Conservation (phyloP, 192 early-diverging fungal genomes). For the Diversispora epigaea region DNA sequence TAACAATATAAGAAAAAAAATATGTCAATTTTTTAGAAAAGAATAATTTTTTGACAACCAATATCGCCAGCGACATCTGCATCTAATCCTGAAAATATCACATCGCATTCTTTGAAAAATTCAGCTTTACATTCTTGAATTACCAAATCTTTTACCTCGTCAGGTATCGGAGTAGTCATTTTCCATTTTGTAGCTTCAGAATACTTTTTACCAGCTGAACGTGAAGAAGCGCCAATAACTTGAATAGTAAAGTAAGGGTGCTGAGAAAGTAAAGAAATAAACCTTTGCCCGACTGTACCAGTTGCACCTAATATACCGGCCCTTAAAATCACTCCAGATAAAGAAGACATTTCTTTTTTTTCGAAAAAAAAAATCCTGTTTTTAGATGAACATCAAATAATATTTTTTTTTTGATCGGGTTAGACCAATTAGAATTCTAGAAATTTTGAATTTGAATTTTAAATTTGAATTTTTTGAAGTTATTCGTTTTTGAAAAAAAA, state of each 20-base stretch:
- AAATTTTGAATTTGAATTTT: too few species aligned
- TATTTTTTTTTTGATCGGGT: too few species aligned
- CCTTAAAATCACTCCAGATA: slow-evolving; percentile 32
- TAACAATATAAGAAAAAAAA: not conserved
- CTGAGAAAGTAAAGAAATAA: slow-evolving; percentile 82
- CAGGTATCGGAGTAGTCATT: slow-evolving; percentile 75
- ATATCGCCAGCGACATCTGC: slow-evolving; percentile 91
- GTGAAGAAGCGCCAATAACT: slow-evolving; percentile 85
- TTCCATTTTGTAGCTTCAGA: slow-evolving; percentile 84
- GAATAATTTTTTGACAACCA: slow-evolving; percentile 37
- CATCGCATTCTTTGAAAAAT: slow-evolving; percentile 73
- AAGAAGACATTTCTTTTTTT: not conserved
- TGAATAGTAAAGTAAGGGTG: slow-evolving; percentile 87
- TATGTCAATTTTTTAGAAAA: not conserved
- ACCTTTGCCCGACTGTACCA: slow-evolving; percentile 97
- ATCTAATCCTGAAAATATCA: slow-evolving; percentile 96
- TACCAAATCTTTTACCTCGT: slow-evolving; percentile 50
- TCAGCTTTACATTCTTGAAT: slow-evolving; percentile 74
- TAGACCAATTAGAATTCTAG: too few species aligned
- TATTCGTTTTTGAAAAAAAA: not conserved
- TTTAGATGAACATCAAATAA: too few species aligned
- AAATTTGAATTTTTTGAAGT: too few species aligned
- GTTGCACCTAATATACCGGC: slow-evolving; percentile 96
- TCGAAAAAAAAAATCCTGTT: too few species aligned
- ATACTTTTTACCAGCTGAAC: slow-evolving; percentile 89